Percentiles rank a stretch among this genome's conserved stretches.
Evolutionary conservation across 352 stramenopile genomes (phyloP).

Genomic region (Phytophthora syringae): DNA sequence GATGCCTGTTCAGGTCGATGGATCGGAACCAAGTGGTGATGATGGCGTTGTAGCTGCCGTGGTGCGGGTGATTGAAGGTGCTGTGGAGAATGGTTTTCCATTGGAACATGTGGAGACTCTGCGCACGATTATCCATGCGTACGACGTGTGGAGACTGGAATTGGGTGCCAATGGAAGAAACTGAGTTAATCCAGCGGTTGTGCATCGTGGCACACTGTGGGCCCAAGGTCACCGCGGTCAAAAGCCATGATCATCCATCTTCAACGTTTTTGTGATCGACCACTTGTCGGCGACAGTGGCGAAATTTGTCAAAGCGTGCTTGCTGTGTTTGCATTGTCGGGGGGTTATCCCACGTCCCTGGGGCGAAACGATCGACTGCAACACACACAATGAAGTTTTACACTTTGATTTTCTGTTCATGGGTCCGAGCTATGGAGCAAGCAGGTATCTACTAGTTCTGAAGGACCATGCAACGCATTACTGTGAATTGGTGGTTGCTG

Average conservation of each 20-base stretch:
- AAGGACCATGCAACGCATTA: constrained; percentile 43
- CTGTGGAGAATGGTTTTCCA: constrained; percentile 20
- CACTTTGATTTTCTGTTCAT: constrained; percentile 44
- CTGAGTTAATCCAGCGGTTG: not conserved
- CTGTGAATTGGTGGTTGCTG: constrained; percentile 26
- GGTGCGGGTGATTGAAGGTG: not conserved
- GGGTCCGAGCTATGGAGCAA: constrained; percentile 19
- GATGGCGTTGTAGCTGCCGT: constrained; percentile 4
- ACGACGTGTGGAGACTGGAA: not conserved
- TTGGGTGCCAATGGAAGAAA: not conserved
- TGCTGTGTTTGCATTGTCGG: not conserved
- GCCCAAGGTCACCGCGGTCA: not conserved
- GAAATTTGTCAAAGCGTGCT: not conserved
- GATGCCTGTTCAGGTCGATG: not conserved
- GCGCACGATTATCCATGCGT: not conserved
- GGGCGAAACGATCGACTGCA: constrained; percentile 13
- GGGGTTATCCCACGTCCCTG: not conserved
- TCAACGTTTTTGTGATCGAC: not conserved
- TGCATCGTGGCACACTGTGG: not conserved
- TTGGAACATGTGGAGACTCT: not conserved
- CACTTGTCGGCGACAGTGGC: not conserved
- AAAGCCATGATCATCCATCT: not conserved
- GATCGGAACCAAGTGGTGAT: not conserved
- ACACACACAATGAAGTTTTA: constrained; percentile 31
- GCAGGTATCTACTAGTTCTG: constrained; percentile 35